Evolutionary conservation across 2,329 filamentous ascomycete species (phyloP), one percentile per base, ranked within the genome.

Genomic region (Hypoxylon sp.): DNA sequence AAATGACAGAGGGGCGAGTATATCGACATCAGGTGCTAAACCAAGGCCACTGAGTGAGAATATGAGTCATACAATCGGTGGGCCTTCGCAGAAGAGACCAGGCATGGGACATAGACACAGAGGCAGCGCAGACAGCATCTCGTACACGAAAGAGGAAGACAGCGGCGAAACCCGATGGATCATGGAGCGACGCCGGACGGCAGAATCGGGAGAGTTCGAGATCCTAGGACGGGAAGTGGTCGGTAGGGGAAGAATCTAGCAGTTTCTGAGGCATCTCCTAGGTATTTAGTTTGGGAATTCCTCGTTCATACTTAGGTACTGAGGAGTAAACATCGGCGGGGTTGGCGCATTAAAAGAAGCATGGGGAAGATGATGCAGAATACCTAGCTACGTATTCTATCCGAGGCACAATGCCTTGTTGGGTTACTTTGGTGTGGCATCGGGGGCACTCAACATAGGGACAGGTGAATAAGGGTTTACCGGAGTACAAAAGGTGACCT

Each of bases 41-140:
- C 34, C 36, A 13, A 55, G 44, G 9, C 36, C 44, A 2, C 20
- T 60, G 15, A 41, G 58, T 1, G 61, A 62, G 15, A 55, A 31
- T n/a, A 63, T 63, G 60, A 62, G 51, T 20, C 59, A 60, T 23
- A 56, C 40, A 6, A 35, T 57, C 1, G 59, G 54, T 8, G 37
- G 50, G 6, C 47, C 63, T 11, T 64, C 61, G 5, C 60, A 64
- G 49, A 66, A 62, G 21, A 64, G 67, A 11, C 67, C 65, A 1
- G 67, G 65, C 5, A 67, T 67, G 64, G 75, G 77, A 1, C 67
- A 69, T 43, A 59, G 58, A 12, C 65, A 67, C 21, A 64, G 76
- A 58, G 73, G 79, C 38, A 87, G 82, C 34, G 76, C 84, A 1
- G 87, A 89, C 59, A 88, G 85, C 56, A 83, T 91, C 23, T 86